Percentiles rank a stretch among this genome's conserved stretches.
Evolutionary conservation across 2,329 filamentous ascomycete genomes (phyloP).

Genomic region (Scytalidium sp.): DNA sequence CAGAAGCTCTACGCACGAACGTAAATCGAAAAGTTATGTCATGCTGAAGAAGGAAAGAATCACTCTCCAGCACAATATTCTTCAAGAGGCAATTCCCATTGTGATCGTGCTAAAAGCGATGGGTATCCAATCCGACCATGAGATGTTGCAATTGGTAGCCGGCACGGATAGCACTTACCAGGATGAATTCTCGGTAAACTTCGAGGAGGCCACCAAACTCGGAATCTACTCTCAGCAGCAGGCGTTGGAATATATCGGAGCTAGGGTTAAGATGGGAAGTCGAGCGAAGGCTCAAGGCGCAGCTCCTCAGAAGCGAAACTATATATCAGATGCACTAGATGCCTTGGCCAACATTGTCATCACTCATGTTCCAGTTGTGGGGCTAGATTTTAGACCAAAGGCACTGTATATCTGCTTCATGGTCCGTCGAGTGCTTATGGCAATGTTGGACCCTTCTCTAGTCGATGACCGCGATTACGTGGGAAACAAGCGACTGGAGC

Average conservation of each 20-base stretch:
- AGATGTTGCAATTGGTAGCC: conserved; percentile 88
- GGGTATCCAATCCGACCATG: conserved; percentile 89
- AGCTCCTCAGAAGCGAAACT: conserved; percentile 63
- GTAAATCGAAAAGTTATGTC: conserved; percentile 97
- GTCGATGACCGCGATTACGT: conserved; percentile 98
- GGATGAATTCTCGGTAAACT: conserved; percentile 92
- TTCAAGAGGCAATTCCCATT: conserved; percentile 92
- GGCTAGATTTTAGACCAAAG: conserved; percentile 94
- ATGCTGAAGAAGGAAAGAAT: conserved; percentile 91
- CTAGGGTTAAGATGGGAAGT: conserved; percentile 81
- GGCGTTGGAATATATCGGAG: conserved; percentile 87
- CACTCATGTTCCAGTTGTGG: conserved; percentile 88
- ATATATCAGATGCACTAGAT: conserved; percentile 88
- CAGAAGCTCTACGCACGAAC: conserved; percentile 86
- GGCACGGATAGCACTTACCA: conserved; percentile 87
- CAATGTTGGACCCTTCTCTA: conserved; percentile 80
- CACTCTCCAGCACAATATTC: conserved; percentile 85
- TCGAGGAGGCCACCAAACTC: conserved; percentile 83
- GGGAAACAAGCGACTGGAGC: conserved; percentile 91
- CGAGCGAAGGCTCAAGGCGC: conserved; percentile 51
- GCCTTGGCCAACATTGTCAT: conserved; percentile 90
- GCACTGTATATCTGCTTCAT: conserved; percentile 96
- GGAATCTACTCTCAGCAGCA: conserved; percentile 92
- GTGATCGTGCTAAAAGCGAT: conserved; percentile 91
- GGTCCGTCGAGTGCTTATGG: conserved; percentile 94